These are phyloP conservation scores for Cymbopogon flexuosus DNA, from an alignment of 202 grass and related monocot species.

Conservation along the genomic window DNA sequence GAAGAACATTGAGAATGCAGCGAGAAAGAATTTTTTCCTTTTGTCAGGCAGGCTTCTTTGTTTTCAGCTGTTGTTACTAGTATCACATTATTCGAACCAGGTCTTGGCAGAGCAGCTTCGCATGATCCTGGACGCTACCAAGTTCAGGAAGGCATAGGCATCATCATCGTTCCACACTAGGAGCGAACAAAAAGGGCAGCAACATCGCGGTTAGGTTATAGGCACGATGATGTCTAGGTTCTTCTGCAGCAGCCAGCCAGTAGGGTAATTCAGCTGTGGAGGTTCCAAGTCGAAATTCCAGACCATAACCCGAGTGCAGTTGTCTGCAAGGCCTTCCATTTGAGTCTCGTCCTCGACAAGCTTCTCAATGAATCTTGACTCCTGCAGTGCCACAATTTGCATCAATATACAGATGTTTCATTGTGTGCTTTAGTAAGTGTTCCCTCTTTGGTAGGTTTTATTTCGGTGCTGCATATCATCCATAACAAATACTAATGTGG, in stretches of 20 bases:
- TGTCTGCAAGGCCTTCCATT: conserved; percentile 83
- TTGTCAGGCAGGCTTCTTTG: conserved; percentile 47
- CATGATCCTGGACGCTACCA: conserved; percentile 55
- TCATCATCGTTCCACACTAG: conserved; percentile 31
- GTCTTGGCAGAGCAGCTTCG: conserved; percentile 50
- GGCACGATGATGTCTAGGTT: conserved; percentile 53
- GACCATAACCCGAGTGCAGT: conserved; percentile 71
- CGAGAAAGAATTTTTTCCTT: conserved; percentile 30
- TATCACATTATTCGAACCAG: conserved; percentile 44
- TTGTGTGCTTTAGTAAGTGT: not conserved
- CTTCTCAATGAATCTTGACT: conserved; percentile 75
- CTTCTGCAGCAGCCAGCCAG: conserved; percentile 56
- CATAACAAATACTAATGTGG: not conserved
- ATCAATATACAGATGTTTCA: conserved; percentile 7
- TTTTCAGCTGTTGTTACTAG: conserved; percentile 47
- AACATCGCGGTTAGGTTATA: conserved; percentile 45
- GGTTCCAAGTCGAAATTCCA: conserved; percentile 67
- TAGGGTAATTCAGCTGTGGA: conserved; percentile 54
- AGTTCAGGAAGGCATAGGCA: conserved; percentile 69
- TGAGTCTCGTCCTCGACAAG: conserved; percentile 86
- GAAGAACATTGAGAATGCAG: conserved; percentile 38
- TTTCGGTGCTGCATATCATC: not conserved
- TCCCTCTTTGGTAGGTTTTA: not conserved
- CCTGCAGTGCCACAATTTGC: conserved; percentile 46
- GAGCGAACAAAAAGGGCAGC: conserved; percentile 40